Base-by-base conservation (phyloP, 2,329 filamentous ascomycete species). In the Aspergillaceae sp. region DNA sequence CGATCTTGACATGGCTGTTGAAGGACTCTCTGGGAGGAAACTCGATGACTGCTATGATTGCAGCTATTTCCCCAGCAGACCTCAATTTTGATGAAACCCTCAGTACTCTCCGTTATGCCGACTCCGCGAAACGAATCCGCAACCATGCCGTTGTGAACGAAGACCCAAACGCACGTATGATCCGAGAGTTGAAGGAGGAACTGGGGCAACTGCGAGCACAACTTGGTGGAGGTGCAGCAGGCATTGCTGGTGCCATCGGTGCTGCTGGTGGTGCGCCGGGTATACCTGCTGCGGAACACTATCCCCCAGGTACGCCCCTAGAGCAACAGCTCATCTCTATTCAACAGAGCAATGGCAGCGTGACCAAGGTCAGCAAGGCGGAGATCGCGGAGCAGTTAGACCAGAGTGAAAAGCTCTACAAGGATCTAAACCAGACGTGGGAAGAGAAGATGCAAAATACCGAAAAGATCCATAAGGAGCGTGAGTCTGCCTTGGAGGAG, bases 21-120 rank as follows among this genome's bases (percentile, higher is more conserved):
- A 98, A 98, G 64, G 94, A 98, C 66, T 97, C 91, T 3, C 72
- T 98, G 4, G 92, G 92, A 63, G 92, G 92, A 61, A 98, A 98
- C 75, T 97, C 91, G 66, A 91, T 97, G 87, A 98, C 92, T 27
- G 92, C 92, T 49, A 98, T 98, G 94, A 98, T 98, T 75, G 94
- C 92, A 43, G 91, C 91, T 44, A 96, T 98, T 63, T 96, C 90
- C 60, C 92, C 92, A 3, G 92, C 92, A 45, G 92, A 98, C 68
- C 97, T 97, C 73, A 98, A 98, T 69, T 97, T 94, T 63, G 92
- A 98, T 55, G 92, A 98, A 69, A 98, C 94, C 0, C 76, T 98
- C 11, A 92, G 90, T 64, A 98, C 92, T 1, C 76, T 98, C 29
- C 82, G 94, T 60, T 98, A 98, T 67, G 92, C 94, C 46, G 91